These are phyloP conservation scores for Hyaloscypha variabilis DNA, from an alignment of 495 filamentous ascomycete species.

Conservation along the genomic window DNA sequence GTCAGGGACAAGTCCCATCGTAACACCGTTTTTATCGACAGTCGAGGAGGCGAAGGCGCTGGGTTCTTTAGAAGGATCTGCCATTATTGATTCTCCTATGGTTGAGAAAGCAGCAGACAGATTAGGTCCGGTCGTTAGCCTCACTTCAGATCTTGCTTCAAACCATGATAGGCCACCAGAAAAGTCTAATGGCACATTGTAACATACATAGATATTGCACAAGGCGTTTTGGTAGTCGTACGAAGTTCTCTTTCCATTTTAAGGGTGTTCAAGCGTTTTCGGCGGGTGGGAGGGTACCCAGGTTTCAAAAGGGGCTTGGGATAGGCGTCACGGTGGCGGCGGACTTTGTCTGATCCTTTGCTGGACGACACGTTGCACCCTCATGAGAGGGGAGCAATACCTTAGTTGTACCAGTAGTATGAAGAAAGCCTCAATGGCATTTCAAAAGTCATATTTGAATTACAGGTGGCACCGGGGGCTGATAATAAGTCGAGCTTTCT, in stretches of 20 bases:
- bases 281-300: background rate
- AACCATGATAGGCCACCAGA: constrained; percentile 22
- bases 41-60: constrained; percentile 27
- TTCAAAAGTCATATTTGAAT: constrained; percentile 12
- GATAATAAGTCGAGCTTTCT: too few species aligned
- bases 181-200: constrained; percentile 30
- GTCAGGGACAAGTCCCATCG: constrained; percentile 22
- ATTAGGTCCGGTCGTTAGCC: background rate
- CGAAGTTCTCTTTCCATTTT: constrained; percentile 2
- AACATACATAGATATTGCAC: constrained; percentile 31
- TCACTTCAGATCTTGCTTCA: constrained; percentile 9
- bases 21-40: constrained; percentile 17
- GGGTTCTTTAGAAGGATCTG: constrained; percentile 20
- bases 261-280: constrained; percentile 19
- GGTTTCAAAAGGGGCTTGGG: constrained; percentile 26
- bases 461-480: too few species aligned
- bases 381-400: background rate
- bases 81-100: constrained; percentile 27
- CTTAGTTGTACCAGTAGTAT: constrained; percentile 24
- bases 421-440: constrained; percentile 23
- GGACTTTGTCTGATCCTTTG: constrained; percentile 8
- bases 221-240: constrained; percentile 10
- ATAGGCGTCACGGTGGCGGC: constrained; percentile 19
- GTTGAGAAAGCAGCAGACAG: constrained; percentile 21
- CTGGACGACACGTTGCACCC: constrained; percentile 5